Percentiles rank a stretch among this genome's conserved stretches.
These are phyloP conservation scores for Thalassia testudinum DNA, from an alignment of 116 monocot genomes.

Conservation along the genomic window DNA sequence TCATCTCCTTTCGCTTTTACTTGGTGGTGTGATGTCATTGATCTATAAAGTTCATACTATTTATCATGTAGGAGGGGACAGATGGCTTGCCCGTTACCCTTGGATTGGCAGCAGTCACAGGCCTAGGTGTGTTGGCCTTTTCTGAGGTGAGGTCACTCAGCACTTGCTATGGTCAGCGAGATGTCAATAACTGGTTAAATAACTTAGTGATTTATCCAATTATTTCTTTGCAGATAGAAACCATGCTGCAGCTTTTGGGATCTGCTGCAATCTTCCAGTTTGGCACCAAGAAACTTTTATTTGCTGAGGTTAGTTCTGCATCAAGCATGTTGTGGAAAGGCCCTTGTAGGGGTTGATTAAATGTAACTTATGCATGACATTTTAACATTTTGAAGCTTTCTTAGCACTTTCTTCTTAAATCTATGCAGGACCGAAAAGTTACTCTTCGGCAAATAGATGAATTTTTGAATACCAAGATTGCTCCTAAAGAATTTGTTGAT, in stretches of 20 bases:
- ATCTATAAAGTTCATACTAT: not conserved
- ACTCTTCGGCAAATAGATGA: conserved; percentile 75
- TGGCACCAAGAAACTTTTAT: conserved; percentile 65
- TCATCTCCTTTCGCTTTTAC: too few relatives aligned
- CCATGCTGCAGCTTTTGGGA: conserved; percentile 79
- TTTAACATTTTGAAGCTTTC: not conserved
- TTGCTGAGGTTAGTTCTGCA: conserved; percentile 56
- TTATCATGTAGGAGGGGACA: conserved; percentile 36
- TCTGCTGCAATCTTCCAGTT: conserved; percentile 86
- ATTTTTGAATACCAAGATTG: conserved; percentile 81
- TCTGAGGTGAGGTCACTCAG: conserved; percentile 42
- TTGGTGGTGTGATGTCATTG: too few relatives aligned
- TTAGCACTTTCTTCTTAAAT: not conserved
- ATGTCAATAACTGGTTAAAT: too few relatives aligned
- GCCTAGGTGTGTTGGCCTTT: conserved; percentile 61
- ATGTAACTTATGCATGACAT: not conserved
- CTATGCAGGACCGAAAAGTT: conserved; percentile 64
- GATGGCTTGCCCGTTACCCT: conserved; percentile 55
- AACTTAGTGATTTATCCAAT: not conserved
- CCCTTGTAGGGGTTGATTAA: too few relatives aligned
- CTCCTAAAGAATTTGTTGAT: conserved; percentile 81
- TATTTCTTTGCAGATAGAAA: conserved; percentile 70
- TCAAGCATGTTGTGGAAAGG: not conserved
- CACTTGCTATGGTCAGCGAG: not conserved
- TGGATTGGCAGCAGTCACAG: conserved; percentile 80